phyloP scores from a whole-genome alignment of 75 land plant species.

The Ceratopteris richardii region DNA sequence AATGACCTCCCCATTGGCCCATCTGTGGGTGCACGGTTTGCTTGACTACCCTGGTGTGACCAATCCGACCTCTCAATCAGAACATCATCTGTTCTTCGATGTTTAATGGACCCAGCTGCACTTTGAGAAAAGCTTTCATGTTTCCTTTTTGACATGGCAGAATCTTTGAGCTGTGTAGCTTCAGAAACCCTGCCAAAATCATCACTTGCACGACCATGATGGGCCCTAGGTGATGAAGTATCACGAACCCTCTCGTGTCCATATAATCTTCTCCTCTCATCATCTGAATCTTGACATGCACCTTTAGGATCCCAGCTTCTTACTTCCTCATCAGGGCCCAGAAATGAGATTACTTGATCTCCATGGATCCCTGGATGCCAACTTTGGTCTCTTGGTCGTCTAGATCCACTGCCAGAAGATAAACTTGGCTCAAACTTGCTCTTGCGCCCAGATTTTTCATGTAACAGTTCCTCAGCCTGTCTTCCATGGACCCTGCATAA shows the following conservation, averaged over 20 bases:
- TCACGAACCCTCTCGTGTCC: slow-evolving; percentile 12
- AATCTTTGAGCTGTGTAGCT: neutral
- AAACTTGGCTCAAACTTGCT: slow-evolving; percentile 13
- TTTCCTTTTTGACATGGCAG: neutral
- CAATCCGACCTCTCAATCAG: slow-evolving; percentile 5
- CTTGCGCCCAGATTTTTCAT: slow-evolving; percentile 9
- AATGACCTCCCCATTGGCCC: slow-evolving; percentile 5
- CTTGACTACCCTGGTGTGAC: slow-evolving; percentile 7
- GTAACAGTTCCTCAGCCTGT: neutral
- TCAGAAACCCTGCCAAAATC: slow-evolving; percentile 1
- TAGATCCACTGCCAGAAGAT: slow-evolving; percentile 6
- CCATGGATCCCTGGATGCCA: neutral
- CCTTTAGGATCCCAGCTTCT: slow-evolving; percentile 10
- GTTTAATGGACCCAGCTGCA: slow-evolving; percentile 7
- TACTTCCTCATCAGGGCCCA: slow-evolving; percentile 7
- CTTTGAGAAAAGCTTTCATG: slow-evolving; percentile 6
- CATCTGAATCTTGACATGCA: slow-evolving; percentile 5
- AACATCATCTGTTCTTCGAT: slow-evolving; percentile 11
- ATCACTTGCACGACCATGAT: neutral
- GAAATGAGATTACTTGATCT: neutral
- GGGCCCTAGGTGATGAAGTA: neutral
- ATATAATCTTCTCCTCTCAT: slow-evolving; percentile 13
- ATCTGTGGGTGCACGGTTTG: slow-evolving; percentile 1
- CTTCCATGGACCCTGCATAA: neutral
- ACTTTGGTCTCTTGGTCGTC: slow-evolving; percentile 2